A percentile compares a stretch with the other conserved stretches of the same genome.
Conservation (phyloP, 345 rosid species). For the Lepidium africanum region DNA sequence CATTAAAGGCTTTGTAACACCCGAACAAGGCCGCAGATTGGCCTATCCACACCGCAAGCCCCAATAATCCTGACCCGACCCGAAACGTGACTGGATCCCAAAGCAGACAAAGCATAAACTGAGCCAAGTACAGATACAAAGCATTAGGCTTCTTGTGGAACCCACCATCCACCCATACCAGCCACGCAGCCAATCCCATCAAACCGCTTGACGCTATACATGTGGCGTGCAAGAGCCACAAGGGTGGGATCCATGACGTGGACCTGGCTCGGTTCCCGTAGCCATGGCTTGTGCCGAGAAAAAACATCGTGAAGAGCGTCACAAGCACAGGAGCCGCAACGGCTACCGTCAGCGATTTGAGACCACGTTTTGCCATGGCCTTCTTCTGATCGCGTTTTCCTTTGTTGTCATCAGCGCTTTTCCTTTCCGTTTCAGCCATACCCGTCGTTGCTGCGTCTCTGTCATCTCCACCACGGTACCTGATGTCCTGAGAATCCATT, state of each 20-base stretch:
- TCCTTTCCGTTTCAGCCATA: conserved; percentile 8
- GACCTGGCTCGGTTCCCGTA: conserved; percentile 24
- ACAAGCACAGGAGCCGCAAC: conserved; percentile 54
- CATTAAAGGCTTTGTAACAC: conserved; percentile 45
- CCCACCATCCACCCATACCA: conserved; percentile 88
- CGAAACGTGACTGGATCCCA: conserved; percentile 54
- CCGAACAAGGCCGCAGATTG: conserved; percentile 44
- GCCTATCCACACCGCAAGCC: conserved; percentile 39
- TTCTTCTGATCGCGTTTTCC: conserved; percentile 33
- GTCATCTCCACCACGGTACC: conserved; percentile 40
- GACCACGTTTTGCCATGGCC: conserved; percentile 71
- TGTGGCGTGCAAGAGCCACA: conserved; percentile 52
- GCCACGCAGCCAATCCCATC: conserved; percentile 83
- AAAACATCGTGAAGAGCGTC: conserved; percentile 40
- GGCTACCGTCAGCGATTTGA: conserved; percentile 50
- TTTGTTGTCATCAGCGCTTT: conserved; percentile 8
- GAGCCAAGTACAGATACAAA: conserved; percentile 48
- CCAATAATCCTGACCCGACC: conserved; percentile 39
- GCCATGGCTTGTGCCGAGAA: conserved; percentile 38
- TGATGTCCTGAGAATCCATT: conserved; percentile 58
- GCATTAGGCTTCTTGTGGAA: conserved; percentile 56
- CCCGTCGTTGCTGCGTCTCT: conserved; percentile 15
- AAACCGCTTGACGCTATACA: conserved; percentile 43
- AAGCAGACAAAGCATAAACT: conserved; percentile 39
- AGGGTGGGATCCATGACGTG: conserved; percentile 50